phyloP scores from a whole-genome alignment of 192 early-diverging fungal genomes.

The Coemansia sp. region DNA sequence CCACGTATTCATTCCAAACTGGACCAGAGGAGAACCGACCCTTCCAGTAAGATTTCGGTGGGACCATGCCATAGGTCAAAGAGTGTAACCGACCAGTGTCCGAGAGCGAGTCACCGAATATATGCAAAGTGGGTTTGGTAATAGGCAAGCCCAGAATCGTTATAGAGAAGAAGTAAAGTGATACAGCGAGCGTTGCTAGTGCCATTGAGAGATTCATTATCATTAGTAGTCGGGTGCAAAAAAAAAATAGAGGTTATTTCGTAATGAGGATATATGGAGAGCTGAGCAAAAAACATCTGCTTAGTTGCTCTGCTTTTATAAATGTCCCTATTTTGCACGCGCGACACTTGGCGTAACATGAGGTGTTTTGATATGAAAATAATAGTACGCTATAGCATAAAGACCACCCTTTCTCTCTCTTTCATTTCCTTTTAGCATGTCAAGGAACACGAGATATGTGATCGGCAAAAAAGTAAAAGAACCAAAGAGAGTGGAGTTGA shows the following conservation, averaged over 20 bases:
- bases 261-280: background rate
- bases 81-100: slow-evolving; percentile 37
- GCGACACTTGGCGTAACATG: background rate
- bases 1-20: slow-evolving; percentile 43
- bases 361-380: background rate
- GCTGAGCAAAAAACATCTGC: background rate
- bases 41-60: slow-evolving; percentile 44
- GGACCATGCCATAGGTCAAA: slow-evolving; percentile 29
- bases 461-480: background rate
- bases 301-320: background rate
- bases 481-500: background rate
- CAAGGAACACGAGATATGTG: background rate
- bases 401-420: background rate
- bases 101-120: slow-evolving; percentile 54
- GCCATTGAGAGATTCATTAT: background rate
- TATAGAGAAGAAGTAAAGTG: background rate
- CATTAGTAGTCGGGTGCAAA: background rate
- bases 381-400: background rate
- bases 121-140: slow-evolving; percentile 23
- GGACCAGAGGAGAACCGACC: slow-evolving; percentile 50
- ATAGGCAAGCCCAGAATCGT: slow-evolving; percentile 4
- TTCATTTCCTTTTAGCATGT: background rate
- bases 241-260: background rate
- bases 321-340: background rate
- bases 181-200: background rate